phyloP scores from a whole-genome alignment of 179 eudicot genomes.

The Dionaea muscipula region DNA sequence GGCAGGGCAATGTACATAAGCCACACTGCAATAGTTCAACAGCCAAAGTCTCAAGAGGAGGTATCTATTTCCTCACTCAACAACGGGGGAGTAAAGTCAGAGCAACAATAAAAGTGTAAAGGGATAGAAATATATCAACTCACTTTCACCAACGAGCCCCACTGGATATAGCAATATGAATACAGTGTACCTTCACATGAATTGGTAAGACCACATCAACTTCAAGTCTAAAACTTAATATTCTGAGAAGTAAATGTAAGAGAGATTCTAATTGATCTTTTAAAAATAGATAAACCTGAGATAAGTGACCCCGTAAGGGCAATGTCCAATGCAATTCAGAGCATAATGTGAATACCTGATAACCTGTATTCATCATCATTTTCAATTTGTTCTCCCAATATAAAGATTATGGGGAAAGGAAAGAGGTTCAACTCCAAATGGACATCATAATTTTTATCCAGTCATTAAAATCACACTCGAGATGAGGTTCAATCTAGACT shows the following conservation, averaged over 20 bases:
- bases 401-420: slow-evolving; percentile 3
- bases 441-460: neutral
- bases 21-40: slow-evolving; percentile 92
- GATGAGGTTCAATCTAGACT: too few relatives aligned
- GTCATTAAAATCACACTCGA: too few relatives aligned
- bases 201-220: neutral
- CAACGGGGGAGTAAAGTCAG: neutral
- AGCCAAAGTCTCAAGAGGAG: too few relatives aligned
- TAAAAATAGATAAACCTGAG: slow-evolving; percentile 42
- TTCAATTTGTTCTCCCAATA: slow-evolving; percentile 4
- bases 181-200: slow-evolving; percentile 59
- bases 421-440: neutral
- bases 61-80: too few relatives aligned
- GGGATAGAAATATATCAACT: slow-evolving; percentile 14
- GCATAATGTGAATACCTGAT: slow-evolving; percentile 81
- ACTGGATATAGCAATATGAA: slow-evolving; percentile 64
- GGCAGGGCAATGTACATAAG: slow-evolving; percentile 86
- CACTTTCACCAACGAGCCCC: slow-evolving; percentile 76
- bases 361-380: slow-evolving; percentile 32
- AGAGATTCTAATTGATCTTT: slow-evolving; percentile 1
- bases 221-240: neutral
- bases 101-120: slow-evolving; percentile 2
- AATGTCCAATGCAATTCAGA: slow-evolving; percentile 43
- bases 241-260: neutral
- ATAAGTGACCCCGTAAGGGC: slow-evolving; percentile 51